phyloP scores from a whole-genome alignment of 2,329 filamentous ascomycete genomes.

The Fusarium bulbicola region DNA sequence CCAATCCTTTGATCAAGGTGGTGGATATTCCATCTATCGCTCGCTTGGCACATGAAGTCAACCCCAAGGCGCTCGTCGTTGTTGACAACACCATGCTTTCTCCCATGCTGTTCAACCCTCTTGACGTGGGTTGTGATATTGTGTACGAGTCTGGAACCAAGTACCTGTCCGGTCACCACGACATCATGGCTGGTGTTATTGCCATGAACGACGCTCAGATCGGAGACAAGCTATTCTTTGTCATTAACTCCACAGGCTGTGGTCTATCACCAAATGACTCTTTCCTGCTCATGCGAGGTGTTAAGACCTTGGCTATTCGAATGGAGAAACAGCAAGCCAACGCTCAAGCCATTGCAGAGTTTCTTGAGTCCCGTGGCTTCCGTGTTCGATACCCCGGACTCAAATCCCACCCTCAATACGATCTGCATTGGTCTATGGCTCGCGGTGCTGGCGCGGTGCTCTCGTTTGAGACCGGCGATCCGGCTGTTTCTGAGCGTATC shows the following conservation, averaged over 20 bases:
- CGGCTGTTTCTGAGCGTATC: constrained; percentile 85
- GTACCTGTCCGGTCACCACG: constrained; percentile 97
- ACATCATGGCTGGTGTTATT: constrained; percentile 98
- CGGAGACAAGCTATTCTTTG: constrained; percentile 92
- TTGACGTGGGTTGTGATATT: constrained; percentile 93
- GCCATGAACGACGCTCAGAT: constrained; percentile 85
- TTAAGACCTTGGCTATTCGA: constrained; percentile 96
- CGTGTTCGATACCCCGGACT: constrained; percentile 94
- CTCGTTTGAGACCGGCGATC: constrained; percentile 93
- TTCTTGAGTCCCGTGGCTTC: constrained; percentile 91
- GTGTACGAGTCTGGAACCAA: constrained; percentile 98
- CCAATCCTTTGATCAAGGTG: constrained; percentile 98
- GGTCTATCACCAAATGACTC: constrained; percentile 95
- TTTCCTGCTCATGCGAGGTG: constrained; percentile 91
- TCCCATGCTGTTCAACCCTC: constrained; percentile 90
- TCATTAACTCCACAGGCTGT: constrained; percentile 95
- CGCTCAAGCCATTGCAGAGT: constrained; percentile 89
- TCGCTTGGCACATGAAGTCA: constrained; percentile 77
- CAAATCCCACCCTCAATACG: constrained; percentile 95
- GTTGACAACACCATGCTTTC: constrained; percentile 99
- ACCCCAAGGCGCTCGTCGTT: constrained; percentile 81
- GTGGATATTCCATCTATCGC: constrained; percentile 89
- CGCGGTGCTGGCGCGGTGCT: constrained; percentile 93
- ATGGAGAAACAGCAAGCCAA: constrained; percentile 99
- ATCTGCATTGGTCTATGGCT: constrained; percentile 94